Evolutionary conservation across 139 green algal genomes (phyloP).

Genomic region (Pseudopediastrum boryanum): DNA sequence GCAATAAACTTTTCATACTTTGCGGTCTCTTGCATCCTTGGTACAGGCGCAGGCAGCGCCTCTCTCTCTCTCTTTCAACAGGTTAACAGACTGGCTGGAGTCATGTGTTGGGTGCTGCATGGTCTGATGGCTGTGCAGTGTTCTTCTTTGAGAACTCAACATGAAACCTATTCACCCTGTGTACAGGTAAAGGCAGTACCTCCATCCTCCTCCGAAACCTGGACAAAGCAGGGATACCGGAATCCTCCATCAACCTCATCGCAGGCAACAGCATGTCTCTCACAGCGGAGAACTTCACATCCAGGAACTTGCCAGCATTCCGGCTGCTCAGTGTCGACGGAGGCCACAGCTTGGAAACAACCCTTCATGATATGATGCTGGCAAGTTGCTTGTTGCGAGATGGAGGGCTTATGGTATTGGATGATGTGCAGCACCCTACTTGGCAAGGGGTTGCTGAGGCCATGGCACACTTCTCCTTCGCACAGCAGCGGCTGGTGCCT

Average conservation of each 20-base stretch:
- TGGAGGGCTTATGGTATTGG: conserved; percentile 23
- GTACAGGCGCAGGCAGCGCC: no score
- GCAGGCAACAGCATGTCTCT: conserved; percentile 9
- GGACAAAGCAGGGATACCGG: neutral
- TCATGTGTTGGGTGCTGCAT: no score
- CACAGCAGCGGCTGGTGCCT: conserved; percentile 31
- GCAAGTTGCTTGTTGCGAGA: conserved; percentile 27
- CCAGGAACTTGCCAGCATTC: neutral
- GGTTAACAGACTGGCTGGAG: no score
- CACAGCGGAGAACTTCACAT: conserved; percentile 3
- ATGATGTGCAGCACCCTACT: conserved; percentile 22
- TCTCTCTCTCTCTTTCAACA: no score
- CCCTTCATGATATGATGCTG: conserved; percentile 32
- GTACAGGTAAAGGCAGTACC: conserved; percentile 12
- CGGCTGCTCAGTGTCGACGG: conserved; percentile 30
- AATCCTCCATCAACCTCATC: neutral
- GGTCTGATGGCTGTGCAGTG: no score
- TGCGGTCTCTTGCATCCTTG: no score
- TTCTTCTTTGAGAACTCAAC: no score
- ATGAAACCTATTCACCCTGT: no score
- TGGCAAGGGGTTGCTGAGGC: conserved; percentile 34
- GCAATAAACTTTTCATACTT: no score
- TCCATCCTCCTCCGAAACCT: conserved; percentile 16
- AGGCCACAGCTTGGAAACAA: conserved; percentile 32
- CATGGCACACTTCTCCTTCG: conserved; percentile 10